Evolutionary conservation across 2,329 filamentous ascomycete genomes (phyloP), one percentile per base, ranked within the genome.

Genomic region (Mycosphaerella arachidis): DNA sequence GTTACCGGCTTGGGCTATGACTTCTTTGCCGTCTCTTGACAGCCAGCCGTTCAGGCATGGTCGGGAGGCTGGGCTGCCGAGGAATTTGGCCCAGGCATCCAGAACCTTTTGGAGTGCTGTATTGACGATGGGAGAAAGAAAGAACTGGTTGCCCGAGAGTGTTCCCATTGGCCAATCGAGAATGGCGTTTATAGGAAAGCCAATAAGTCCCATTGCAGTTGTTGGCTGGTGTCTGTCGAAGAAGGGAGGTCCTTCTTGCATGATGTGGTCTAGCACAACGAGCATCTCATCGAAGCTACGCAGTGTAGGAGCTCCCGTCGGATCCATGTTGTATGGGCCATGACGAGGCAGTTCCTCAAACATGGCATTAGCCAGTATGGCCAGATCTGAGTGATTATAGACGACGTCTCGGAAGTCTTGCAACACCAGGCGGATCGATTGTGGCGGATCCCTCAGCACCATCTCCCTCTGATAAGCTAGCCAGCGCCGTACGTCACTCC

Each of bases 231-330:
- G 7, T 16, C 18, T 52, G 29, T 52, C 33, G 3, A n/a, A 52
- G 27, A 52, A 52, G 27, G 30, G 27, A n/a, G 48, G 48, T 8
- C 48, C 48, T 16, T 31, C 9, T 9, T 66, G 72, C 40, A 78
- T 64, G 45, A 77, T 68, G 45, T 87, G 82, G 68, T 89, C 88
- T 55, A 90, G 77, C 6, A 89, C 78, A 20, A 77, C 74, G n/a
- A 90, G 78, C 84, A 90, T 86, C 64, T 89, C 84, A 3, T 79
- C 56, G 66, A 87, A 88, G 73, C 87, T 81, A 10, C 83, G 81
- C 58, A 90, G 82, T 72, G 88, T 84, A 30, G 76, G 79, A 54
- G 79, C 77, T 1, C 86, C 86, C 0, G 81, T 84, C 0, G 86
- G 86, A 60, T 89, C 86, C 4, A 75, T 77, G 59, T 55, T 70